These are phyloP conservation scores for Flaveria robusta DNA, from an alignment of 129 eudicot genomes.

Conservation along the genomic window DNA sequence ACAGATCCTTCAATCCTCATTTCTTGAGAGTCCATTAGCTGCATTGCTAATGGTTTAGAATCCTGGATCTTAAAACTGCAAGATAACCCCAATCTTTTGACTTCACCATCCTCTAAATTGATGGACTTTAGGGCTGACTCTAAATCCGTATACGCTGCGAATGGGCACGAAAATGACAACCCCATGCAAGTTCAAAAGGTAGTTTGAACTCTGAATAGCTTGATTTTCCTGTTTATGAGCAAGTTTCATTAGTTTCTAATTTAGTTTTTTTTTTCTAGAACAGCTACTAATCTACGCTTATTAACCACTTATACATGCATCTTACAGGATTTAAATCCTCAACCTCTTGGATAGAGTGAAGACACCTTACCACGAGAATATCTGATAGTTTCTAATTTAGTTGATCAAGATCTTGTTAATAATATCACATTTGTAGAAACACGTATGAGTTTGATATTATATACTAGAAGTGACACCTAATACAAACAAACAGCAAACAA, in stretches of 20 bases:
- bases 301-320: no score
- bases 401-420: conserved; percentile 24
- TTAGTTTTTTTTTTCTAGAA: no score
- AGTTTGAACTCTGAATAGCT: conserved; percentile 16
- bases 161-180: conserved; percentile 78
- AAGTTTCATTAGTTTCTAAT: conserved; percentile 12
- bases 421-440: background rate
- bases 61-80: conserved; percentile 56
- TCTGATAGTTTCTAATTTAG: background rate
- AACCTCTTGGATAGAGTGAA: no score
- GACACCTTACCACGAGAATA: no score
- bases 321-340: no score
- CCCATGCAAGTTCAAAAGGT: conserved; percentile 67
- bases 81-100: conserved; percentile 51
- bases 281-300: no score
- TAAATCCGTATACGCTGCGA: conserved; percentile 49
- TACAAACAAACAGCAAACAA: conserved; percentile 34
- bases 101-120: conserved; percentile 40
- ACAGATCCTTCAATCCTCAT: conserved; percentile 53
- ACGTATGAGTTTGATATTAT: background rate
- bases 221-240: conserved; percentile 42
- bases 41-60: conserved; percentile 44
- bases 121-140: conserved; percentile 65
- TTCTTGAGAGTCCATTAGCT: conserved; percentile 43
- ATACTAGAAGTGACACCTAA: conserved; percentile 35